phyloP scores from a whole-genome alignment of 352 stramenopile genomes.

The Thalassiosira pacifica region DNA sequence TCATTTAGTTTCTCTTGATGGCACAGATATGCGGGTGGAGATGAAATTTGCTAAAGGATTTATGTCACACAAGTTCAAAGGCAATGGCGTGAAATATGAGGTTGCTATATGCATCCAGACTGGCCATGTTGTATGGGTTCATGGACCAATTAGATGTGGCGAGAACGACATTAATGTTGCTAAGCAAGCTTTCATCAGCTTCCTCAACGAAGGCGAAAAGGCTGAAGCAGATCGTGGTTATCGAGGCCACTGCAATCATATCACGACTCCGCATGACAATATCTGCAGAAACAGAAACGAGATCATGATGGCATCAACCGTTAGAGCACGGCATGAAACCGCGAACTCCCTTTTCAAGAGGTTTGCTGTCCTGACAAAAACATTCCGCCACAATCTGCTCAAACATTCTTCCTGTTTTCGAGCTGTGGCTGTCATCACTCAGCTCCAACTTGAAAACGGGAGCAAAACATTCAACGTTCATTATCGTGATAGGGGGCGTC shows the following conservation, averaged over 20 bases:
- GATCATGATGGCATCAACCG: background rate
- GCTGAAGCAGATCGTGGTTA: conserved; percentile 56
- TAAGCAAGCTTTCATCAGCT: conserved; percentile 23
- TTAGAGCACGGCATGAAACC: conserved; percentile 54
- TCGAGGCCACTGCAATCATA: conserved; percentile 17
- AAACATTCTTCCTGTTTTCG: conserved; percentile 49
- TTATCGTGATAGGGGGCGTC: too few species aligned
- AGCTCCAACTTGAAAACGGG: conserved; percentile 55
- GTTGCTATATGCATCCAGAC: conserved; percentile 56
- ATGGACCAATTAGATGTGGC: conserved; percentile 51
- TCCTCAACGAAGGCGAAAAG: conserved; percentile 51
- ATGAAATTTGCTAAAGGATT: conserved; percentile 39
- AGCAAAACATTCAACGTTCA: conserved; percentile 31
- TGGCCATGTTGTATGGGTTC: conserved; percentile 56
- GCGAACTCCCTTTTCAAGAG: conserved; percentile 62
- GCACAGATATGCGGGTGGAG: conserved; percentile 62
- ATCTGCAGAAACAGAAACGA: conserved; percentile 7
- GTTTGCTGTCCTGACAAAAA: conserved; percentile 34
- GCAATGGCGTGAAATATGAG: conserved; percentile 60
- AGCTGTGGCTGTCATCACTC: conserved; percentile 59
- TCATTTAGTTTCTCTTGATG: conserved; percentile 54
- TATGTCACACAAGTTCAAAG: conserved; percentile 57
- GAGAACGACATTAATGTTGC: conserved; percentile 51
- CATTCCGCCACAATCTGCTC: conserved; percentile 40
- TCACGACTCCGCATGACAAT: conserved; percentile 27